Evolutionary conservation across 331 rosid species (phyloP).

Genomic region (Spiraea crenata): DNA sequence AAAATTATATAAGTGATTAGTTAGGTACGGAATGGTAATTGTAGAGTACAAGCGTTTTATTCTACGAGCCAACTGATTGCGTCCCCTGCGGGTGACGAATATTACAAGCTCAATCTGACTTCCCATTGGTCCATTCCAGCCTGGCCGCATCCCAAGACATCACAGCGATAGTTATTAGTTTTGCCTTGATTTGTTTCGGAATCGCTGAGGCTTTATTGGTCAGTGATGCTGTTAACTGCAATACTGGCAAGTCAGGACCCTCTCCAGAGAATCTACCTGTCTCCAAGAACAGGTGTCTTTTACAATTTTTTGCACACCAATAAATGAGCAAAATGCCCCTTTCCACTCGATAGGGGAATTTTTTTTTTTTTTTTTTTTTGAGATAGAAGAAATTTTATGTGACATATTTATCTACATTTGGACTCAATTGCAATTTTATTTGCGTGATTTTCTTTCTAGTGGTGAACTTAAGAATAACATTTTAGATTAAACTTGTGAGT

Average conservation of each 20-base stretch:
- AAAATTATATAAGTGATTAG: background rate
- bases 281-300: slow-evolving; percentile 8
- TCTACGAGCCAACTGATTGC: background rate
- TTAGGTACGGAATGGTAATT: slow-evolving; percentile 21
- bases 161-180: background rate
- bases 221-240: slow-evolving; percentile 5
- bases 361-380: background rate
- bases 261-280: slow-evolving; percentile 13
- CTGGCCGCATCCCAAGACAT: background rate
- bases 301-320: background rate
- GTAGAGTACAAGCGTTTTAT: background rate
- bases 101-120: slow-evolving; percentile 1
- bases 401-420: too few relatives aligned
- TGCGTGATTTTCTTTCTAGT: too few relatives aligned
- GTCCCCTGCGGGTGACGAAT: background rate
- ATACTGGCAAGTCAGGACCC: background rate
- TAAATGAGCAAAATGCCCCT: background rate
- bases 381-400: too few relatives aligned
- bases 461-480: too few relatives aligned
- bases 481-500: too few relatives aligned
- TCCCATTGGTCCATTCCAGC: background rate
- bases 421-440: too few relatives aligned
- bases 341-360: too few relatives aligned
- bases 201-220: background rate
- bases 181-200: background rate